Evolutionary conservation across 2,329 filamentous ascomycete species (phyloP), one percentile per base, ranked within the genome.

Genomic region (Karstenula rhodostoma): DNA sequence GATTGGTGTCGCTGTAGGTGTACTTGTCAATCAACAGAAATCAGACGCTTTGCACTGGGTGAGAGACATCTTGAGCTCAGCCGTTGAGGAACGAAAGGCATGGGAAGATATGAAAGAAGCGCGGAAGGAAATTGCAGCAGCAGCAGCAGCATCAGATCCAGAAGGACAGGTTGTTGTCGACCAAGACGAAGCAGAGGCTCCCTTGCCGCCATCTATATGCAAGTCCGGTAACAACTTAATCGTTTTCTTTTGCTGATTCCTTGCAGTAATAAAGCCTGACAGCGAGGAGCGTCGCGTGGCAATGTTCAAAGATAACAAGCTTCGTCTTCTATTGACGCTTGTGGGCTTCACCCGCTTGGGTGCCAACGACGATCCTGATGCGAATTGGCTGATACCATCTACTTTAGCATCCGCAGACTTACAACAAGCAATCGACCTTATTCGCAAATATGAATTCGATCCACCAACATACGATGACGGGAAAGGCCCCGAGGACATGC

Each of bases 301-400:
- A 27, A 89, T 97, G 79, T 96, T 96, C 82, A 96, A 93, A 73
- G 96, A 98, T 77, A 89, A 91, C 10, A 90, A 94, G 70, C 84
- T 98, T 2, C 90, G 94, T 35, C 87, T 98, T 1, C 85, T 99
- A 3, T 90, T 98, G 86, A 89, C 84, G 1, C 83, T 95, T 0
- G 83, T 90, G 19, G 91, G 91, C 0, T 86, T 96, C 62, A 84
- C 90, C 69, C 84, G 89, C 53, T 73, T 87, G 8, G 87, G 86
- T 33, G 76, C 81, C 40, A 89, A 93, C 44, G 92, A 96, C 71
- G 89, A 91, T 3, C 84, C 86, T 0, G 90, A 94, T 59, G 89
- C 91, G 1, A 82, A 84, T 0, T 98, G 95, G 95, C 80, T 91
- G 46, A 84, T 98, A 43, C 91, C 93, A 0, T 84, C 87, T 1